Evolutionary conservation across 1,284 basidiomycete genomes (phyloP).

Genomic region (Bjerkandera adusta): DNA sequence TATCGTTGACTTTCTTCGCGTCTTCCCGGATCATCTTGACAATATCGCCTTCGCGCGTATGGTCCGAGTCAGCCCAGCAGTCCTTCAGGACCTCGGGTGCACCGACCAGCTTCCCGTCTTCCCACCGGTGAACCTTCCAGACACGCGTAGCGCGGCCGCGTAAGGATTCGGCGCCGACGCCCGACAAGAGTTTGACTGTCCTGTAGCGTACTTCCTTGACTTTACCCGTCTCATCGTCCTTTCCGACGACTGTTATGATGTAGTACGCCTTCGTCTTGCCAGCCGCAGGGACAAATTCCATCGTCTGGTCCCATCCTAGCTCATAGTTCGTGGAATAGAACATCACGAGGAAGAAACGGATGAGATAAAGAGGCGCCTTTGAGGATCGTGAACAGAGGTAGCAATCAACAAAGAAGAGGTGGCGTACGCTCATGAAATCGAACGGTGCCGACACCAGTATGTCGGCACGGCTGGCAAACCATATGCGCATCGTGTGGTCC

Average conservation of each 20-base stretch:
- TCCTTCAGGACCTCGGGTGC: constrained; percentile 10
- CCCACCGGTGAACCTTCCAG: neutral
- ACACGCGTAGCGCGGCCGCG: neutral
- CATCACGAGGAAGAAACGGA: neutral
- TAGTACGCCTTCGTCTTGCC: too few species aligned
- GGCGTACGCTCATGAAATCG: constrained; percentile 5
- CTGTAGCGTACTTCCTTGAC: too few species aligned
- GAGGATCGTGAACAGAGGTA: too few species aligned
- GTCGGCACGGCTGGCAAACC: neutral
- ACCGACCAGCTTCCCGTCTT: constrained; percentile 1
- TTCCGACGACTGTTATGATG: too few species aligned
- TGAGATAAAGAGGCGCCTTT: too few species aligned
- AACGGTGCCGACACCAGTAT: constrained; percentile 1
- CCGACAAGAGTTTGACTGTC: too few species aligned
- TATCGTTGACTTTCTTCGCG: neutral
- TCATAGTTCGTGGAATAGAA: neutral
- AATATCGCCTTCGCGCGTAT: constrained; percentile 4
- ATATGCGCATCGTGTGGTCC: neutral
- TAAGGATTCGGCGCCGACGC: neutral
- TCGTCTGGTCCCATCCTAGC: neutral
- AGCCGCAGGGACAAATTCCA: too few species aligned
- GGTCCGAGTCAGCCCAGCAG: constrained; percentile 5
- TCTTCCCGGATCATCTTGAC: neutral
- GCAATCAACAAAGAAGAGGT: too few species aligned
- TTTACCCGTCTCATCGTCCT: too few species aligned